These are phyloP conservation scores for Pseudogymnoascus sp. DNA, from an alignment of 2,329 filamentous ascomycete genomes.

Conservation along the genomic window DNA sequence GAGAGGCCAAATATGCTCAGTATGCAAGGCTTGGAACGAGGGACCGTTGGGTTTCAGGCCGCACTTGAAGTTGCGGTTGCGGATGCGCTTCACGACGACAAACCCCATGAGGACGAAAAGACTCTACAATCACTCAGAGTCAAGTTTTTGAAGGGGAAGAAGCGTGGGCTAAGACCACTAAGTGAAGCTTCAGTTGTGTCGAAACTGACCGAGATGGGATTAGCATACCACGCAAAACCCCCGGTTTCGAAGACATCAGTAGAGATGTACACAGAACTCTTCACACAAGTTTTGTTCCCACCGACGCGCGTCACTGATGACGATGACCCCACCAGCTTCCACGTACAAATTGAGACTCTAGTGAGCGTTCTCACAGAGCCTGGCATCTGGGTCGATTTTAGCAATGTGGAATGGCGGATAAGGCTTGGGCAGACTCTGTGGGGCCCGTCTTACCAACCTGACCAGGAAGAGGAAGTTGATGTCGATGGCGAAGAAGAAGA, in stretches of 20 bases:
- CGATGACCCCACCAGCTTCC: slow-evolving; percentile 54
- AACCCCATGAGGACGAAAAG: slow-evolving; percentile 35
- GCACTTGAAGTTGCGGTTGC: slow-evolving; percentile 60
- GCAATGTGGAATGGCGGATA: slow-evolving; percentile 68
- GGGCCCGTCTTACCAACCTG: slow-evolving; percentile 45
- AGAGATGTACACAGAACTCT: slow-evolving; percentile 57
- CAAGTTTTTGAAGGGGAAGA: slow-evolving; percentile 31
- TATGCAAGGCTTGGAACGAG: slow-evolving; percentile 64
- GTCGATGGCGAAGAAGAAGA: slow-evolving; percentile 40
- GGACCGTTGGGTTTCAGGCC: slow-evolving; percentile 62
- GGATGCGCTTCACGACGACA: slow-evolving; percentile 57
- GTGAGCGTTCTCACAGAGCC: slow-evolving; percentile 58
- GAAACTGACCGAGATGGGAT: slow-evolving; percentile 45
- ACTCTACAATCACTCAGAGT: slow-evolving; percentile 20
- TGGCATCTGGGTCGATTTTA: slow-evolving; percentile 70
- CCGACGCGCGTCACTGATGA: slow-evolving; percentile 50
- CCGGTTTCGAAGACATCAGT: slow-evolving; percentile 40
- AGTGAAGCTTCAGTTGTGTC: slow-evolving; percentile 54
- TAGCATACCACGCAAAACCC: slow-evolving; percentile 49
- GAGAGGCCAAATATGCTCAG: slow-evolving; percentile 61
- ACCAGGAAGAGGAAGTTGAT: slow-evolving; percentile 47
- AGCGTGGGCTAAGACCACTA: slow-evolving; percentile 42
- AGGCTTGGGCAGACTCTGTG: slow-evolving; percentile 66
- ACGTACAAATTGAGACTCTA: slow-evolving; percentile 63
- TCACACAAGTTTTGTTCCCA: slow-evolving; percentile 52